A percentile compares a stretch with the other conserved stretches of the same genome.
These are phyloP conservation scores for Nigrospora osmanthi DNA, from an alignment of 2,329 filamentous ascomycete genomes.

Conservation along the genomic window DNA sequence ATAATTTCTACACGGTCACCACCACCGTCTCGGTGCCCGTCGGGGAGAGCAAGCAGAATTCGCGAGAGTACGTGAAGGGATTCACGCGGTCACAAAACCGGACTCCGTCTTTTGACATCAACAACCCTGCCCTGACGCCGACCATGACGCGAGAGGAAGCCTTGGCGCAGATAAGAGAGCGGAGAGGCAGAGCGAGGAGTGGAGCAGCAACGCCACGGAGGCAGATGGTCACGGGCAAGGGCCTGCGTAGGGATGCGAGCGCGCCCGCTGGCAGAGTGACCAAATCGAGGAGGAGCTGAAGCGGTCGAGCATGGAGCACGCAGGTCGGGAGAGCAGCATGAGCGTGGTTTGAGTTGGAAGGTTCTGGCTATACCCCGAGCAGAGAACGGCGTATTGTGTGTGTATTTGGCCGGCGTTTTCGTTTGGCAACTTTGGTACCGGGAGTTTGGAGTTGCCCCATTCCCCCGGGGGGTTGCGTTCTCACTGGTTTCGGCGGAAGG, in stretches of 20 bases:
- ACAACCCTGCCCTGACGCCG: conserved; percentile 51
- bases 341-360: no score
- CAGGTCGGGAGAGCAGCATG: no score
- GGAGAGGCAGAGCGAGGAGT: conserved; percentile 63
- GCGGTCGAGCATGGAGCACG: no score
- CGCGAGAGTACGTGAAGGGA: conserved; percentile 35
- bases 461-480: no score
- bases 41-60: conserved; percentile 34
- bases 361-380: no score
- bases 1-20: conserved; percentile 33
- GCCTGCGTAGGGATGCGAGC: conserved; percentile 38
- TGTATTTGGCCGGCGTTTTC: no score
- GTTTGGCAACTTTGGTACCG: no score
- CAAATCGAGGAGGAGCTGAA: conserved; percentile 10
- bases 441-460: no score
- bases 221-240: conserved; percentile 44
- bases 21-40: conserved; percentile 46
- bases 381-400: no score
- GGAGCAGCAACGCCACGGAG: conserved; percentile 54
- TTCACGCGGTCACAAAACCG: conserved; percentile 32
- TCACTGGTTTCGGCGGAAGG: no score
- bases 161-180: conserved; percentile 65
- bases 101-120: conserved; percentile 40
- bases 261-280: conserved; percentile 28
- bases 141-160: conserved; percentile 69